These are phyloP conservation scores for Phytophthora pini DNA, from an alignment of 352 stramenopile species.

Conservation along the genomic window DNA sequence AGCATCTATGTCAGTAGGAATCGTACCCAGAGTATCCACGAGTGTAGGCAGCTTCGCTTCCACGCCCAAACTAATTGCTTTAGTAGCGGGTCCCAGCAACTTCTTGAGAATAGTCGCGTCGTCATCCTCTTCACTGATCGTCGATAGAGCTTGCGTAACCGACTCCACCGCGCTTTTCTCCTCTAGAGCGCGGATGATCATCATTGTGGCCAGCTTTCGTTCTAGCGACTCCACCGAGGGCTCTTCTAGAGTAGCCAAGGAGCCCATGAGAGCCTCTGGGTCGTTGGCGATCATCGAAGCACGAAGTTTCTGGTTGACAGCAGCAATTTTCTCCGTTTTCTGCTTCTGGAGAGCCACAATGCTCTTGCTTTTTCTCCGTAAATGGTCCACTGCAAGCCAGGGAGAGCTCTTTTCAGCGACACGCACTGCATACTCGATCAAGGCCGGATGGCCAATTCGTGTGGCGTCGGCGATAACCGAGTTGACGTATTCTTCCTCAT, in stretches of 20 bases:
- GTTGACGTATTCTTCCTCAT: slow-evolving; percentile 81
- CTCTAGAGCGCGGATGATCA: slow-evolving; percentile 81
- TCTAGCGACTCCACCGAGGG: slow-evolving; percentile 72
- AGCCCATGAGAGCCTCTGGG: slow-evolving; percentile 72
- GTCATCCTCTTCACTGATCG: slow-evolving; percentile 34
- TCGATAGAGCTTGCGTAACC: slow-evolving; percentile 47
- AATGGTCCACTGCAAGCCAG: slow-evolving; percentile 57
- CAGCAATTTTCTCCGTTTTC: slow-evolving; percentile 47
- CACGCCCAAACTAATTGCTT: slow-evolving; percentile 63
- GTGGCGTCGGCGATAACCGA: slow-evolving; percentile 75
- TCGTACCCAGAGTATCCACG: slow-evolving; percentile 31
- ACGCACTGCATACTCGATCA: slow-evolving; percentile 72
- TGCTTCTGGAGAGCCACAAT: slow-evolving; percentile 42
- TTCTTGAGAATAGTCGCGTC: slow-evolving; percentile 29
- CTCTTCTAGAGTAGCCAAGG: slow-evolving; percentile 68
- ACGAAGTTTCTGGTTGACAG: slow-evolving; percentile 61
- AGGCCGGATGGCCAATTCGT: slow-evolving; percentile 54
- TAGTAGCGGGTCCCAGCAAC: slow-evolving; percentile 48
- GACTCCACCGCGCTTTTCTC: slow-evolving; percentile 72
- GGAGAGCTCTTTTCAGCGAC: slow-evolving; percentile 72
- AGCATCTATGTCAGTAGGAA: slow-evolving; percentile 21
- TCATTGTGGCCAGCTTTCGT: slow-evolving; percentile 81
- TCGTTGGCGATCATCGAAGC: slow-evolving; percentile 71
- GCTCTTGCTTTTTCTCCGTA: slow-evolving; percentile 48
- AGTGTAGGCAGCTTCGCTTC: slow-evolving; percentile 60